Conservation (phyloP, 225 moss, liverwort and hornwort genomes). For the Pseudisothecium myosuroides region DNA sequence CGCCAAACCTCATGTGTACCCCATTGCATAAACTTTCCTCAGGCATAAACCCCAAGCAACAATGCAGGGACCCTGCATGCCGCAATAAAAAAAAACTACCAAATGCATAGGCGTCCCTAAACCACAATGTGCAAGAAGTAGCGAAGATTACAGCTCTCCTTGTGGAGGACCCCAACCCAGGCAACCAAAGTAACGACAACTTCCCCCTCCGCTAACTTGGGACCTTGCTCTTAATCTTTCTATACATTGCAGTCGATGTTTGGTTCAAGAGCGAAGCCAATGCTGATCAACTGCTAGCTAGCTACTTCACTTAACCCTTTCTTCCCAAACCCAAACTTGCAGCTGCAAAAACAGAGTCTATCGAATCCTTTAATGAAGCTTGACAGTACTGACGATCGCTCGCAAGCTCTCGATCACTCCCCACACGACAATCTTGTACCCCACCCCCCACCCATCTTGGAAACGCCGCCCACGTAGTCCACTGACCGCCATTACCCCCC, state of each 20-base stretch:
- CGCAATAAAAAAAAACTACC: background rate
- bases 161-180: background rate
- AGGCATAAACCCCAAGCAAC: background rate
- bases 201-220: background rate
- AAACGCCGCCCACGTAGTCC: background rate
- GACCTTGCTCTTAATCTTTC: background rate
- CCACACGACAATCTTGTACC: background rate
- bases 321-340: background rate
- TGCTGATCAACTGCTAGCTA: background rate
- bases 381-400: background rate
- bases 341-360: background rate
- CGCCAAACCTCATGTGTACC: background rate
- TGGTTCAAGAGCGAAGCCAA: background rate
- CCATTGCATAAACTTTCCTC: background rate
- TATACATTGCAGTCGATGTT: background rate
- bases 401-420: background rate
- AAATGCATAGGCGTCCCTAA: background rate
- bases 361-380: background rate
- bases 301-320: background rate
- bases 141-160: background rate
- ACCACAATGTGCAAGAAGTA: background rate
- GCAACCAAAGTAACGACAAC: background rate
- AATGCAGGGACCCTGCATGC: background rate
- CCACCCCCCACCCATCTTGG: background rate
- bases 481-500: slow-evolving; percentile 2